Evolutionary conservation across 192 early-diverging fungal species (phyloP), one percentile per base, ranked within the genome.

Genomic region (Umbelopsis ramanniana): DNA sequence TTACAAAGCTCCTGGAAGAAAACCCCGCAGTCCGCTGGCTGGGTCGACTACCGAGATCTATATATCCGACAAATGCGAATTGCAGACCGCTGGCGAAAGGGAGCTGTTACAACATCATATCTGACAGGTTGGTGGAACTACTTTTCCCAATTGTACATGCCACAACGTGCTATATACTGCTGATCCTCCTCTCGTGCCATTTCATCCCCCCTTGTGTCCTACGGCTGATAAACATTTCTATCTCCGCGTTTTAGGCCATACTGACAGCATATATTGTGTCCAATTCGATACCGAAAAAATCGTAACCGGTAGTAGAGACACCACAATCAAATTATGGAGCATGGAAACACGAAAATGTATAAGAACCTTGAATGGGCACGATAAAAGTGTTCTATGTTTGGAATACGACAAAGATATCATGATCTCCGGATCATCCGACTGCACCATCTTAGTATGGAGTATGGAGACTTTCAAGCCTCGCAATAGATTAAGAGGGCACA

Each of bases 231-330:
- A 43, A 43, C 1, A 7, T 43, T 43, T n/a, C 12, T 14, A 63
- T 17, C 33, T 35, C 57, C 29, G 33, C 26, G 40, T 43, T 43
- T 5, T 19, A 17, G 93, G 93, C 29, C 97, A 99, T 70, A 70
- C 52, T 17, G 95, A 93, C 70, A 94, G 92, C 69, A 94, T 99
- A 15, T 94, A 98, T 69, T 99, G 97, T 72, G 85, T 98, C 17
- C 97, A 99, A 74, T 97, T 89, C 74, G 88, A 97, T 74, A 76
- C 83, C 21, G 46, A 89, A 19, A 90, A 89, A 66, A 88, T 95
- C 43, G 86, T 96, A 0, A 94, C 94, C 0, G 94, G 94, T 33
- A 92, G 90, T 26, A 84, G 91, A 67, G 94, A 96, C 77, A 79
- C 85, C 43, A 90, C 92, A 7, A 89, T 96, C 72, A 93, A 92